These are phyloP conservation scores for Trichoderma endophyticum DNA, from an alignment of 2,329 filamentous ascomycete genomes.

Conservation along the genomic window DNA sequence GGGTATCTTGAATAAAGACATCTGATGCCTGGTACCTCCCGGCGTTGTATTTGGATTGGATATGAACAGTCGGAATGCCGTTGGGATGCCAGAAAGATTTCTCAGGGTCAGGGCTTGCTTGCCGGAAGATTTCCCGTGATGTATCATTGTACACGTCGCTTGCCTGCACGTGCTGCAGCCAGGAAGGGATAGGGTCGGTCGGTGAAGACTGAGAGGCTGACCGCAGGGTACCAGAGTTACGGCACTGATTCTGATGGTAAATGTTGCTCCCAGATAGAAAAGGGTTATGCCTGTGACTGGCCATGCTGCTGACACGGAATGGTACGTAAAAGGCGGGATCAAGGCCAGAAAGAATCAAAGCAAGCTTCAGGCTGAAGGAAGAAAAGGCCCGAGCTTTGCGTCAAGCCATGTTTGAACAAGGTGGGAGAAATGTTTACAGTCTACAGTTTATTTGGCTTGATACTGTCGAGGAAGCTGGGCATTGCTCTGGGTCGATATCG, in stretches of 20 bases:
- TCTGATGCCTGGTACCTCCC: conserved; percentile 1
- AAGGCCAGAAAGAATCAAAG: conserved; percentile 14
- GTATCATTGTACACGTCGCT: not conserved
- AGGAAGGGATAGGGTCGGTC: conserved; percentile 4
- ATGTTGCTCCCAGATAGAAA: not conserved
- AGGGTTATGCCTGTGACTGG: not conserved
- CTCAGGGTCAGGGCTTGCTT: not conserved
- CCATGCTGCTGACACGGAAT: conserved; percentile 3
- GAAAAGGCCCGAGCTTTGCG: not conserved
- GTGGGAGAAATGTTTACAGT: not conserved
- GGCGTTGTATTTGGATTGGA: not conserved
- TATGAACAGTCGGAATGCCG: not conserved
- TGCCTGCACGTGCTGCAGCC: conserved; percentile 14
- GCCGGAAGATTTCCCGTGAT: not conserved
- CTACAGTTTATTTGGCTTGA: not conserved
- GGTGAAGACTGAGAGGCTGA: not conserved
- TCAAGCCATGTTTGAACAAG: not conserved
- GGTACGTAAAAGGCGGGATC: not conserved
- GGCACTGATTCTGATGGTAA: not conserved
- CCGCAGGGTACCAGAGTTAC: not conserved
- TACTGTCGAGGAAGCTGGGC: not conserved
- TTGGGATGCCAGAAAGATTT: conserved; percentile 13
- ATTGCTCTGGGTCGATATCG: not conserved
- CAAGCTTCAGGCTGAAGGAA: not conserved
- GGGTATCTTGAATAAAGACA: conserved; percentile 3